These are phyloP conservation scores for Coleophoma cylindrospora DNA, from an alignment of 2,329 filamentous ascomycete genomes.

Conservation along the genomic window DNA sequence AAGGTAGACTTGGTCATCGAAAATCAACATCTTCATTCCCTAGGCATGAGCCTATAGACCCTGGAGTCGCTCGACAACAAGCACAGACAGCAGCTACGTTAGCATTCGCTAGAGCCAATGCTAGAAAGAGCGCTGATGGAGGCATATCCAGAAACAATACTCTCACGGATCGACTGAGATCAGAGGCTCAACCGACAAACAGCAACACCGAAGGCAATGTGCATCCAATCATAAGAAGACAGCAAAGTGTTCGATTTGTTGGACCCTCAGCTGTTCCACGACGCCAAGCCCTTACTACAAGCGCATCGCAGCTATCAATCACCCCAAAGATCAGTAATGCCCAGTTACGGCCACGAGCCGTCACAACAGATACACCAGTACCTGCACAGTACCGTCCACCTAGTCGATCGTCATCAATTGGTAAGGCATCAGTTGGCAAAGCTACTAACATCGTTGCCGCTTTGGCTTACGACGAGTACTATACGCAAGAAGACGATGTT, in stretches of 20 bases:
- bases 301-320: conserved; percentile 11
- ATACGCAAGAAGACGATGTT: conserved; percentile 42
- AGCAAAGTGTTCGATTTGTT: conserved; percentile 51
- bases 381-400: conserved; percentile 23
- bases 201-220: conserved; percentile 14
- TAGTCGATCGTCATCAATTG: conserved; percentile 25
- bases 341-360: conserved; percentile 17
- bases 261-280: conserved; percentile 20
- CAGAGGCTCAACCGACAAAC: conserved; percentile 11
- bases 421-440: conserved; percentile 18
- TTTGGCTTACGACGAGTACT: conserved; percentile 36
- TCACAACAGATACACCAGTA: conserved; percentile 21
- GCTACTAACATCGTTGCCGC: conserved; percentile 23
- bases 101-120: conserved; percentile 51
- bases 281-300: conserved; percentile 16
- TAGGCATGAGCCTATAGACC: conserved; percentile 43
- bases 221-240: conserved; percentile 29
- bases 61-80: conserved; percentile 46
- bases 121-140: conserved; percentile 31
- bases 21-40: conserved; percentile 49
- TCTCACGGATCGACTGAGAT: conserved; percentile 5
- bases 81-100: conserved; percentile 57
- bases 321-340: conserved; percentile 11
- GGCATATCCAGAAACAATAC: conserved; percentile 9
- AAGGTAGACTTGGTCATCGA: conserved; percentile 36